Evolutionary conservation across 2,329 filamentous ascomycete species (phyloP), one percentile per base, ranked within the genome.

Genomic region (Verticillium isaacii): DNA sequence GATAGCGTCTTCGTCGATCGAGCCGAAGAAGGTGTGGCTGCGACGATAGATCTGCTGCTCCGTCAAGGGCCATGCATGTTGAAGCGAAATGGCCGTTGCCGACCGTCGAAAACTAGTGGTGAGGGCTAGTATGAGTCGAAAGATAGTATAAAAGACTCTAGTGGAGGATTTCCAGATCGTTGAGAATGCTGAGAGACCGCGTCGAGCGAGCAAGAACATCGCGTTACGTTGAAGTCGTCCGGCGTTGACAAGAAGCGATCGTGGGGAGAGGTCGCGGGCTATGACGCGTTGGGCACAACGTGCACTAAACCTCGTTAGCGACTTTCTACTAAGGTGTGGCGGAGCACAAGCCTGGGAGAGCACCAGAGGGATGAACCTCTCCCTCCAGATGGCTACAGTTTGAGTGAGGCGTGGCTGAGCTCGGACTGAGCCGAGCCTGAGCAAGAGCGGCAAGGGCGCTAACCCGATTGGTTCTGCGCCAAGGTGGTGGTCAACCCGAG

Each of bases 1-100:
- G 60, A 66, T 55, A 23, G 60, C 65, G 39, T 62, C 62, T 56
- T 62, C 29, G 56, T 62, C 45, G 32, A 66, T 56, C 15, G 60
- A 65, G 23, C 56, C 25, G 36, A 66, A 55, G 58, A 66, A 66
- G 50, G 23, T 55, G 23, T 32, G 8, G 23, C 52, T 55, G 52
- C 25, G 52, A 55, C 52, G 52, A 55, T 55, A 55, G 52, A 55
- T 55, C 52, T 55, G 52, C 52, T 55, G 52, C 52, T 55, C 52
- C 1, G 52, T 55, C 23, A 55, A 55, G 23, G 52, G 52, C 52
- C 52, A 55, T 55, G 52, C 1, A 29, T 55, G 23, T 55, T 29
- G 19, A 55, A 55, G 23, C 23, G 52, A 1, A 32, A 32, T 25
- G 2, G 52, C 7, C 23, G 23, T 29, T 29, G 19, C 23, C 52